Evolutionary conservation across 2,329 filamentous ascomycete genomes (phyloP).

Genomic region (Aureobasidium sp.): DNA sequence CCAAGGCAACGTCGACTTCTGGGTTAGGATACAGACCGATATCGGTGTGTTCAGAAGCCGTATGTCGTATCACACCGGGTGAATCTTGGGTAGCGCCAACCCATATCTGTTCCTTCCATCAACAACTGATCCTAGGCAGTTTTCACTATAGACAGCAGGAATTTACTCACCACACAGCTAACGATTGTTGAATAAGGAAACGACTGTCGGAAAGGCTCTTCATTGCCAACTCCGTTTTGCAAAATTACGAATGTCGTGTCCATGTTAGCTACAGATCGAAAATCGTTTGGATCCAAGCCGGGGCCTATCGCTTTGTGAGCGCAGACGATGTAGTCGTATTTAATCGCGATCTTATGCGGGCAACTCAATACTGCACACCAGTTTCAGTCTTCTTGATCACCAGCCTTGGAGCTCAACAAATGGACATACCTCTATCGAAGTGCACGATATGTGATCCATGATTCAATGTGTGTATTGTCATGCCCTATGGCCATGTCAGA

Average conservation of each 20-base stretch:
- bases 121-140: neutral
- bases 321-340: slow-evolving; percentile 42
- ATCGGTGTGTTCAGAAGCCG: slow-evolving; percentile 46
- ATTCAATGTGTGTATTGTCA: slow-evolving; percentile 33
- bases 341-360: slow-evolving; percentile 24
- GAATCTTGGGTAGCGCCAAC: slow-evolving; percentile 44
- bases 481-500: slow-evolving; percentile 26
- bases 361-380: slow-evolving; percentile 30
- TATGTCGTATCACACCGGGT: slow-evolving; percentile 45
- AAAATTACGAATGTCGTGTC: slow-evolving; percentile 51
- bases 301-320: slow-evolving; percentile 38
- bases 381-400: no score
- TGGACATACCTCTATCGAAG: neutral
- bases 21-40: slow-evolving; percentile 45
- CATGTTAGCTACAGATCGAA: slow-evolving; percentile 26
- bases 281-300: slow-evolving; percentile 28
- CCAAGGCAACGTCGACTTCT: slow-evolving; percentile 21
- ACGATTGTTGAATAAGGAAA: slow-evolving; percentile 48
- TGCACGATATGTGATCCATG: slow-evolving; percentile 31
- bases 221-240: slow-evolving; percentile 57
- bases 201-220: slow-evolving; percentile 42
- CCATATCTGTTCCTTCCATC: slow-evolving; percentile 32
- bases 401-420: neutral
- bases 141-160: neutral
- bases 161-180: slow-evolving; percentile 38